Evolutionary conservation across 2,329 filamentous ascomycete genomes (phyloP).

Genomic region (Fusarium zealandicum): DNA sequence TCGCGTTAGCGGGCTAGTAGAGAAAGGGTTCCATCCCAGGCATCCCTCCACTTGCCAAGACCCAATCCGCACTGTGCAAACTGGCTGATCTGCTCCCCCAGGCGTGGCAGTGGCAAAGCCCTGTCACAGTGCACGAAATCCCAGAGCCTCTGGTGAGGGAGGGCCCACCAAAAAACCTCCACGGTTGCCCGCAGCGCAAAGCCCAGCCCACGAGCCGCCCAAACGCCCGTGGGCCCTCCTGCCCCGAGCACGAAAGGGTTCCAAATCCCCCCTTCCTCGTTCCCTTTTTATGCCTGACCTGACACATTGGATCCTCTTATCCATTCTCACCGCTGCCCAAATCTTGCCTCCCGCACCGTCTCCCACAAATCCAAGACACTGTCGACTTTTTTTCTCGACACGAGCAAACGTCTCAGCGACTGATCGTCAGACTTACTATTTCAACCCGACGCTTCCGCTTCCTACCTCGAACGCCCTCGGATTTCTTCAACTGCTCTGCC

Average conservation of each 20-base stretch:
- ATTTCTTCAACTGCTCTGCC: conserved; percentile 3
- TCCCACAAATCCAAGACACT: conserved; percentile 11
- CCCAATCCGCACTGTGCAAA: conserved; percentile 16
- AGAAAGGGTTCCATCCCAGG: no score
- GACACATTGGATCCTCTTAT: conserved; percentile 18
- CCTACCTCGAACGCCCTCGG: conserved; percentile 7
- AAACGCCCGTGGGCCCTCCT: conserved; percentile 6
- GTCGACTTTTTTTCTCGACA: not conserved
- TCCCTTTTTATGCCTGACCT: conserved; percentile 2
- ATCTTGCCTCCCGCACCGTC: conserved; percentile 15
- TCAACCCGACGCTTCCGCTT: not conserved
- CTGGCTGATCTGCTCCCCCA: not conserved
- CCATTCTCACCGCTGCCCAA: conserved; percentile 33
- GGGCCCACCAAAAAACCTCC: conserved; percentile 25
- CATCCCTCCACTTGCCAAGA: conserved; percentile 13
- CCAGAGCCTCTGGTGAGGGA: conserved; percentile 36
- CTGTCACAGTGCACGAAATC: conserved; percentile 29
- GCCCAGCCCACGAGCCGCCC: not conserved
- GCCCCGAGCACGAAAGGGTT: conserved; percentile 24
- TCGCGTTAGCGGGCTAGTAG: conserved; percentile 30
- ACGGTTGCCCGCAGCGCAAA: conserved; percentile 8
- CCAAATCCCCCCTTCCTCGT: conserved; percentile 27
- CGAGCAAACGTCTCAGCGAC: conserved; percentile 15
- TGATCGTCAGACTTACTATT: conserved; percentile 1
- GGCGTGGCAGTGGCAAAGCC: conserved; percentile 27